A percentile compares a stretch with the other conserved stretches of the same genome.
phyloP scores from a whole-genome alignment of 1,284 basidiomycete species.

The Rhodotorula sp. region DNA sequence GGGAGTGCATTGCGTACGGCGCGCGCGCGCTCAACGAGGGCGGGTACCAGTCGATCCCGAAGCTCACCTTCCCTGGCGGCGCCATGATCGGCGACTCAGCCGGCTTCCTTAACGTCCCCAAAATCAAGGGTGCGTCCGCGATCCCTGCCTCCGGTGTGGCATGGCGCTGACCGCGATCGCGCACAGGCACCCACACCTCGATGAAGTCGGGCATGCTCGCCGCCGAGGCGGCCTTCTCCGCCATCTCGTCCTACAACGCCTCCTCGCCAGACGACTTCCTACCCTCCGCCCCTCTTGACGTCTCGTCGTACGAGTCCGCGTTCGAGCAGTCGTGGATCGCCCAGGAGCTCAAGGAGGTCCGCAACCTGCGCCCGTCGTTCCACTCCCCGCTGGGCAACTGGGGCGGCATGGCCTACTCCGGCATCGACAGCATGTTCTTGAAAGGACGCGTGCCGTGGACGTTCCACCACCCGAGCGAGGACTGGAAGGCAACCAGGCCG shows the following conservation, averaged over 20 bases:
- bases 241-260: conserved; percentile 54
- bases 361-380: conserved; percentile 92
- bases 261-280: conserved; percentile 20
- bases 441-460: conserved; percentile 92
- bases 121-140: conserved; percentile 76
- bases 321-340: conserved; percentile 84
- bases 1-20: conserved; percentile 83
- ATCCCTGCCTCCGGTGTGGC: neutral
- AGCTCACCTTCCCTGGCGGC: conserved; percentile 91
- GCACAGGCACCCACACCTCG: conserved; percentile 85
- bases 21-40: conserved; percentile 92
- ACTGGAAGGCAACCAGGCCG: conserved; percentile 72
- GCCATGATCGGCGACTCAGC: conserved; percentile 94
- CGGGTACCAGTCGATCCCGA: conserved; percentile 89
- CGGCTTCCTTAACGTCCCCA: conserved; percentile 94
- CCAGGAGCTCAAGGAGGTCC: conserved; percentile 83
- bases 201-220: conserved; percentile 99
- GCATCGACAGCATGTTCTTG: conserved; percentile 81
- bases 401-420: conserved; percentile 89
- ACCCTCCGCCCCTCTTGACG: conserved; percentile 58
- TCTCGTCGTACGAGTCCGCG: conserved; percentile 73
- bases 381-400: conserved; percentile 78
- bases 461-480: conserved; percentile 68
- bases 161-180: neutral
- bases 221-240: conserved; percentile 80